Base-by-base conservation (phyloP, 352 stramenopile species). In the Aphanomyces astaci region DNA sequence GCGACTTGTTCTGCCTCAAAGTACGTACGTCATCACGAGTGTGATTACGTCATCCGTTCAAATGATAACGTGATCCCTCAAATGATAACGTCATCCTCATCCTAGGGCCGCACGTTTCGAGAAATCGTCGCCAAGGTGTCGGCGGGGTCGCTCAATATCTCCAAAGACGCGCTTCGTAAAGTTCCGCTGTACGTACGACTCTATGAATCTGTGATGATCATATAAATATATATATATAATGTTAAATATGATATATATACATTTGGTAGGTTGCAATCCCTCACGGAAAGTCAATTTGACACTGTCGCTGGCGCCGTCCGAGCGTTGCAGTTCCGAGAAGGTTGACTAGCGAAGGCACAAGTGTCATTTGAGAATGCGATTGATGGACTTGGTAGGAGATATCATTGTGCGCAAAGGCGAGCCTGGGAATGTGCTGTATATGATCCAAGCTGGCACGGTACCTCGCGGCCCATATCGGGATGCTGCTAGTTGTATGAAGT, bases 391-490 rank as follows among this genome's bases (percentile, higher is more conserved):
- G 3, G 71, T 69, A 39, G 82, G 81, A 0, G 80, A 87, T 45
- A 78, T 87, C 9, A 92, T 95, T 56, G 77, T 95, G 19, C 76
- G 80, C 60, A 89, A 94, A 43, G 87, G 86, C 9, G 86, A 93
- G 52, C 71, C 71, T 15, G 82, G 84, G 0, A 77, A 83, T 36
- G 80, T 86, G 3, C 76, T 95, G 64, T 95, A 93, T 74, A 92
- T 95, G 74, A 86, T 95, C 28, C 76, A 91, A 53, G 64, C 62
- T 0, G 87, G 87, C 28, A 78, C 81, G 9, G 79, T 68, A 66
- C 36, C n/a, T n/a, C n/a, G n/a, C n/a, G n/a, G n/a, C n/a, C n/a
- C n/a, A 48, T 2, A 48, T 17, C 11, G 11, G 19, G 1, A 28
- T 28, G 3, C 11, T 31, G 10, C 3, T n/a, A 54, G 3, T 9